A percentile compares a stretch with the other conserved stretches of the same genome.
phyloP scores from a whole-genome alignment of 2,329 filamentous ascomycete genomes.

The Bipolaris sorokiniana region DNA sequence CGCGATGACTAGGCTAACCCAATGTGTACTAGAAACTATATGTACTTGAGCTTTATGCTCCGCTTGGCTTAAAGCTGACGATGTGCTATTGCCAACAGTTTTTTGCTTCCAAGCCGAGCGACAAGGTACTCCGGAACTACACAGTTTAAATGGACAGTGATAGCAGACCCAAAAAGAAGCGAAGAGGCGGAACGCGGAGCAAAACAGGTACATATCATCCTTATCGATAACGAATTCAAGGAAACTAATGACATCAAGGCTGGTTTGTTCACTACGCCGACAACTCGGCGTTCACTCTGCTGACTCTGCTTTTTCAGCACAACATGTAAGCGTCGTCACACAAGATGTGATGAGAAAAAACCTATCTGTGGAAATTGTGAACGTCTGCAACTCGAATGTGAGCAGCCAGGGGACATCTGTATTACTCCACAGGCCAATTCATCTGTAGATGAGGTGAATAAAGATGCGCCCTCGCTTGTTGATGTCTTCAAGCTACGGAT shows the following conservation, averaged over 20 bases:
- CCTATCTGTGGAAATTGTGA: conserved; percentile 44
- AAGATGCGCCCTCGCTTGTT: conserved; percentile 14
- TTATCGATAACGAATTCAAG: background rate
- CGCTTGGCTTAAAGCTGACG: background rate
- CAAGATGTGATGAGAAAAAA: conserved; percentile 44
- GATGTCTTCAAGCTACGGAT: conserved; percentile 38
- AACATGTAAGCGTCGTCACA: conserved; percentile 45
- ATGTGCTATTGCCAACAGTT: background rate
- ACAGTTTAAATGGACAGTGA: conserved; percentile 1
- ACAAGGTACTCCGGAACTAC: background rate
- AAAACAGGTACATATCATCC: conserved; percentile 28
- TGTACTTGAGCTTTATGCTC: background rate
- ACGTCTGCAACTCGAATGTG: conserved; percentile 37
- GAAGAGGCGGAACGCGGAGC: conserved; percentile 32
- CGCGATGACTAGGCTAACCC: conserved; percentile 5
- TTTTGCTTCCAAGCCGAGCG: background rate
- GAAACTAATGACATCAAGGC: conserved; percentile 9
- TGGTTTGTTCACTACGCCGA: conserved; percentile 3
- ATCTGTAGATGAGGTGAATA: conserved; percentile 4
- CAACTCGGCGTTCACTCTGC: background rate
- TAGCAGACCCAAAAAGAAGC: conserved; percentile 26
- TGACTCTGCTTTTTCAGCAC: conserved; percentile 24
- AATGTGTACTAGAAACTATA: background rate
- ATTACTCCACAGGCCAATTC: conserved; percentile 7
- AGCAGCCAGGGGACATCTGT: conserved; percentile 32